Percentiles rank a stretch among this genome's conserved stretches.
These are phyloP conservation scores for Ustilago crameri DNA, from an alignment of 1,284 basidiomycete genomes.

Conservation along the genomic window DNA sequence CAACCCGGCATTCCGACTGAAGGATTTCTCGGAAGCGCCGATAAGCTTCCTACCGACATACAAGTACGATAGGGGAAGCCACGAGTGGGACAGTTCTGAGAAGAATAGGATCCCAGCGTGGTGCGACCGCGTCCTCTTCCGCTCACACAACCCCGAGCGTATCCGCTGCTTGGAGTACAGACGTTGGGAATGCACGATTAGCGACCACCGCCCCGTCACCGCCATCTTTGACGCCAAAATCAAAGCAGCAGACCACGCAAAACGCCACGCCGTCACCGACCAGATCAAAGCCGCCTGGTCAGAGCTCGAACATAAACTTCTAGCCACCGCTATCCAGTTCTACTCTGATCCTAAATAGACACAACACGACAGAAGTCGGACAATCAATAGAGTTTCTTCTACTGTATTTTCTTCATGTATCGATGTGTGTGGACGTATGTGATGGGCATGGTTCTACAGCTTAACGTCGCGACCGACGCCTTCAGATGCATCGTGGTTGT, in stretches of 20 bases:
- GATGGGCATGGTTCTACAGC: constrained; percentile 9
- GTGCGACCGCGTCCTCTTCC: constrained; percentile 92
- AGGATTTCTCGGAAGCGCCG: constrained; percentile 80
- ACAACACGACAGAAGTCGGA: no score
- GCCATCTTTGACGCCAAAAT: constrained; percentile 46
- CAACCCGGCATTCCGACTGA: constrained; percentile 86
- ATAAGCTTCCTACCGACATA: constrained; percentile 78
- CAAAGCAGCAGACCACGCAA: constrained; percentile 35
- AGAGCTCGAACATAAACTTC: constrained; percentile 15
- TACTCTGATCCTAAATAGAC: constrained; percentile 30
- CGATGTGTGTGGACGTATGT: not conserved
- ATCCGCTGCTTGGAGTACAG: constrained; percentile 58
- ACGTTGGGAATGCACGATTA: constrained; percentile 65
- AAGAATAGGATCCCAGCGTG: constrained; percentile 90
- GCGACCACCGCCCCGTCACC: constrained; percentile 67
- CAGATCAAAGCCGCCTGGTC: constrained; percentile 22
- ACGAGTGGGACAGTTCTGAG: constrained; percentile 85
- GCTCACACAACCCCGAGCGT: constrained; percentile 76
- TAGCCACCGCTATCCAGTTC: constrained; percentile 8
- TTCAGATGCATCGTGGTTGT: not conserved
- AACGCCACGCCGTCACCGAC: constrained; percentile 17
- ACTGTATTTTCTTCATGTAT: not conserved
- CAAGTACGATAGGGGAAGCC: constrained; percentile 84
- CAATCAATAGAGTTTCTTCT: not conserved
- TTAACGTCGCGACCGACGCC: constrained; percentile 2